Evolutionary conservation across 345 rosid genomes (phyloP).

Genomic region (Brassica cretica): DNA sequence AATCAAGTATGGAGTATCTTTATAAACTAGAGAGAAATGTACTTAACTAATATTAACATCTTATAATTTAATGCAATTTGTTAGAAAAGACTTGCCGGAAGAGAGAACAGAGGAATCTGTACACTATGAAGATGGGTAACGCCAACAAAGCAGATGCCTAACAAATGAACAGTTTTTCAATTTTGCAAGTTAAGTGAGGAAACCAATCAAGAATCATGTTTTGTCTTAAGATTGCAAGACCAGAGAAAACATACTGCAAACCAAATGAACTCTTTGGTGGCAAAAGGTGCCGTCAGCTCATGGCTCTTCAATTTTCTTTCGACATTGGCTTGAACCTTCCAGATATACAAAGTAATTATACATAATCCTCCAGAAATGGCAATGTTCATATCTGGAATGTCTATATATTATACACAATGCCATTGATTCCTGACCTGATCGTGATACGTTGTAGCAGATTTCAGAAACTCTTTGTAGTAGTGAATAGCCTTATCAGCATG

Average conservation of each 20-base stretch:
- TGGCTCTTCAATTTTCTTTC: constrained; percentile 64
- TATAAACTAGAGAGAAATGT: not conserved
- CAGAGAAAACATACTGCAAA: constrained; percentile 57
- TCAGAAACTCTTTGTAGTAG: constrained; percentile 67
- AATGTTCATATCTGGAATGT: not conserved
- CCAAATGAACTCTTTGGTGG: constrained; percentile 93
- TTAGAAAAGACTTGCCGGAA: constrained; percentile 55
- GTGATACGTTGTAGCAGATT: constrained; percentile 85
- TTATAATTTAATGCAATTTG: not conserved
- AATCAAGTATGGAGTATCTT: not conserved
- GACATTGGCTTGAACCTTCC: constrained; percentile 68
- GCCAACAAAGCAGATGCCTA: constrained; percentile 95
- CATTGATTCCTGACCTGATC: constrained; percentile 62
- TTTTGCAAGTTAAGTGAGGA: not conserved
- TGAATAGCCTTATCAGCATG: constrained; percentile 70
- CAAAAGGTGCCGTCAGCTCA: constrained; percentile 75
- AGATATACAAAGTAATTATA: constrained; percentile 25
- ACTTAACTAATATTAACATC: not conserved
- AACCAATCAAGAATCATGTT: not conserved
- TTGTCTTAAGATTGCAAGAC: not conserved
- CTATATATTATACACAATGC: constrained; percentile 44
- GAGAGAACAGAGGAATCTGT: constrained; percentile 52
- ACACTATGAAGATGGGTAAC: constrained; percentile 60
- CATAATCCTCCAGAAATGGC: constrained; percentile 35
- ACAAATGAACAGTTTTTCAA: constrained; percentile 22